Percentiles rank a stretch among this genome's conserved stretches.
Evolutionary conservation across 768 basidiomycete genomes (phyloP).

Genomic region (Suillus alpinus): DNA sequence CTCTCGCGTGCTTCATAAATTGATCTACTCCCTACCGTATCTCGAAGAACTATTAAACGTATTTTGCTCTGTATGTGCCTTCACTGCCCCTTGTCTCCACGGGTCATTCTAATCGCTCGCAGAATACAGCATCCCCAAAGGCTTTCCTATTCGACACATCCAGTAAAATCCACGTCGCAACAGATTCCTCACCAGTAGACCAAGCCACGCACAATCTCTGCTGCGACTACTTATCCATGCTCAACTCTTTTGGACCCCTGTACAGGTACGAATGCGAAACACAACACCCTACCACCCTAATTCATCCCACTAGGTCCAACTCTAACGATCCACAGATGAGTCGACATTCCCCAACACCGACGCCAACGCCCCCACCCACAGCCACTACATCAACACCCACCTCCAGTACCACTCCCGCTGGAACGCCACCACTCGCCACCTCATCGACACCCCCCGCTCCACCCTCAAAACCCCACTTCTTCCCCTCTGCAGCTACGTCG

Average conservation of each 20-base stretch:
- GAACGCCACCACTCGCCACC: background rate
- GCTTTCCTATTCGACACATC: constrained; percentile 89
- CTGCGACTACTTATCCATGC: constrained; percentile 86
- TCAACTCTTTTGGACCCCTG: constrained; percentile 80
- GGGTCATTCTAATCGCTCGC: constrained; percentile 3
- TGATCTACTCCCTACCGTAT: constrained; percentile 80
- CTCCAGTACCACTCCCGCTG: background rate
- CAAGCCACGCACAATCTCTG: constrained; percentile 84
- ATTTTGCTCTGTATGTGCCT: constrained; percentile 63
- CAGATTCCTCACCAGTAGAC: constrained; percentile 90
- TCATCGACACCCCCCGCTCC: background rate
- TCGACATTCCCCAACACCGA: constrained; percentile 7
- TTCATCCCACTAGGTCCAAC: background rate
- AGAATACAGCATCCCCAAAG: constrained; percentile 93
- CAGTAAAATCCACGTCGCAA: constrained; percentile 88
- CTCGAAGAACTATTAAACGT: constrained; percentile 86
- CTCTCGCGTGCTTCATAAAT: constrained; percentile 83
- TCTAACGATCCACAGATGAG: background rate
- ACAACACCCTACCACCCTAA: background rate
- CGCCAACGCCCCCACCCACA: background rate
- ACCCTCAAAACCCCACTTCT: background rate
- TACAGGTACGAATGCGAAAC: constrained; percentile 39
- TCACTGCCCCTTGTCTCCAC: background rate
- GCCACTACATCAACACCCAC: background rate
- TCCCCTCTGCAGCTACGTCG: constrained; percentile 38